Evolutionary conservation across 495 filamentous ascomycete genomes (phyloP).

Genomic region (Hypoxylon subgilvum): DNA sequence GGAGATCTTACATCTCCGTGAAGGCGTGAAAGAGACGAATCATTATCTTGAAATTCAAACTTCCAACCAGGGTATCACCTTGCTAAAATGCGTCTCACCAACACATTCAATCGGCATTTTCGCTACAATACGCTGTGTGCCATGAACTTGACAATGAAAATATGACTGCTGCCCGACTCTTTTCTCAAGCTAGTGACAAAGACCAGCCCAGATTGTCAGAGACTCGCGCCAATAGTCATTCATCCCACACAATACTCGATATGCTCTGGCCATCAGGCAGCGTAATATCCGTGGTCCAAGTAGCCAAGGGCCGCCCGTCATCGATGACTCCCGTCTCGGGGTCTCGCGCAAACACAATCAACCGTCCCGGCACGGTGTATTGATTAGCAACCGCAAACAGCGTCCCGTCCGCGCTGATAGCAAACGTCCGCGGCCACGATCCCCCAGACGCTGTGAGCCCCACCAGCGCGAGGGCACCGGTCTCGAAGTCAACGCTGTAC

Average conservation of each 20-base stretch:
- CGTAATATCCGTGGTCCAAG: constrained; percentile 3
- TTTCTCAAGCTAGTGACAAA: too few relatives aligned
- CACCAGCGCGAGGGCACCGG: neutral
- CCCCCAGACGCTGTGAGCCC: constrained; percentile 7
- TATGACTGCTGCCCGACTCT: too few relatives aligned
- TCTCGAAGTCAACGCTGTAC: constrained; percentile 6
- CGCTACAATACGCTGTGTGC: too few relatives aligned
- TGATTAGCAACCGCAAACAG: constrained; percentile 7
- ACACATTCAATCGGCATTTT: too few relatives aligned
- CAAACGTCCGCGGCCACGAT: neutral
- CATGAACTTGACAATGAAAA: too few relatives aligned
- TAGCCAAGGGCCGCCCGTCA: neutral
- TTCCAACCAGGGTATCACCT: too few relatives aligned
- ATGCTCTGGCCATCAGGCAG: constrained; percentile 1
- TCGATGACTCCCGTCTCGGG: constrained; percentile 1
- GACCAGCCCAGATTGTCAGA: too few relatives aligned
- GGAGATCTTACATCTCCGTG: too few relatives aligned
- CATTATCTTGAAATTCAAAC: too few relatives aligned
- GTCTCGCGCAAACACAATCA: constrained; percentile 10
- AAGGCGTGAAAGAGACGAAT: too few relatives aligned
- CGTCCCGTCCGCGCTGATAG: constrained; percentile 9
- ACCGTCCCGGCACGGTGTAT: constrained; percentile 9
- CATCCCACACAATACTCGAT: constrained; percentile 2
- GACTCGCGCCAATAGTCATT: neutral
- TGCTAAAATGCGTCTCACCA: too few relatives aligned